Evolutionary conservation across 75 land plant genomes (phyloP), one percentile per base, ranked within the genome.

Genomic region (Pseudotsuga menziesii): DNA sequence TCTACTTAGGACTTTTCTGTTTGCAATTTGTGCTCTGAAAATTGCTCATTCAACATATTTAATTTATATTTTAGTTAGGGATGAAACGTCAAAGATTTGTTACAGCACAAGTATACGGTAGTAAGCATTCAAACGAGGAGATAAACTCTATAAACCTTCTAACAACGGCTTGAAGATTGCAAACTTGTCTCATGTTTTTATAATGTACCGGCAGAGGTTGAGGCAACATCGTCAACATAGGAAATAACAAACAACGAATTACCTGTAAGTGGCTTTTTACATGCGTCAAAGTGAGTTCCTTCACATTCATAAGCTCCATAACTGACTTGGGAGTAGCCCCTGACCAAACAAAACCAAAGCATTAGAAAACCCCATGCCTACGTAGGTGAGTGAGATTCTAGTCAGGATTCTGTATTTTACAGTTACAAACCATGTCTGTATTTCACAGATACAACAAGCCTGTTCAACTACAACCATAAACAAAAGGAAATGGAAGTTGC

Each of bases 251-350:
- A 15, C 20, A 29, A 19, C 6, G 19, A 16, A 16, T 14, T 80
- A 89, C 91, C 90, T 89, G 91, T 35, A 89, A 61, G 78, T 89
- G 91, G 72, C 91, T 89, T 78, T 89, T 89, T n/a, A 89, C 90
- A 80, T 89, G 91, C 9, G 91, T 90, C 22, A 89, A 79, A 5
- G 91, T 89, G 32, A 89, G 85, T 64, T 89, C 91, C 76, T 88
- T 88, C 67, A 88, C 90, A 72, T 88, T 89, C 91, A 89, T 89
- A n/a, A 89, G 90, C 85, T 89, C 91, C 74, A 89, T 82, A 26
- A 89, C 91, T 36, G 91, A 88, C 48, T 89, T 89, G 15, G 91
- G 91, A 22, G 91, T 89, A 0, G 91, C 90, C 67, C 91, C 91
- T 89, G 83, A 20, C 63, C 4, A 79, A 17, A 61, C 4, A 61